Evolutionary conservation across 306 rosid species (phyloP).

Genomic region (Cotoneaster glaucophyllus): DNA sequence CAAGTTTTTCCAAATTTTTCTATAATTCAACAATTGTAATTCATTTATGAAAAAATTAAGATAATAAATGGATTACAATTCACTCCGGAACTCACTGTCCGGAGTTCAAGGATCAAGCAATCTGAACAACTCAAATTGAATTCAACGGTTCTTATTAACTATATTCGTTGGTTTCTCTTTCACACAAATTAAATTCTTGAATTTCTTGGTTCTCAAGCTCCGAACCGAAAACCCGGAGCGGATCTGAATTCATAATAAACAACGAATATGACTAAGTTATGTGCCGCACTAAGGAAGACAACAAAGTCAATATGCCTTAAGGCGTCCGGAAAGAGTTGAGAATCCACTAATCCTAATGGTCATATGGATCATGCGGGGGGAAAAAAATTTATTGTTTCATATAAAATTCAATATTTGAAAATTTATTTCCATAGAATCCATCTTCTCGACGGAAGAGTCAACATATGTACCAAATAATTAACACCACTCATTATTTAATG

Average conservation of each 20-base stretch:
- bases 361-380: background rate
- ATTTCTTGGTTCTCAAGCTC: no score
- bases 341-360: background rate
- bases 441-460: background rate
- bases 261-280: background rate
- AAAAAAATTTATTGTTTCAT: background rate
- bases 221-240: no score
- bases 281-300: background rate
- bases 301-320: background rate
- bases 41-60: background rate
- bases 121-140: no score
- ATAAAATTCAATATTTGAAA: background rate
- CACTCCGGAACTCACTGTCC: no score
- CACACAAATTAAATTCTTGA: no score
- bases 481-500: background rate
- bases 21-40: no score
- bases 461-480: background rate
- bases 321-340: background rate
- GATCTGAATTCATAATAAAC: no score
- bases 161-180: no score
- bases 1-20: no score
- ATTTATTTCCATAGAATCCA: background rate
- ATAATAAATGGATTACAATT: no score
- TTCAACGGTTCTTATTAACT: no score
- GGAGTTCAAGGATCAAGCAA: no score